phyloP scores from a whole-genome alignment of 192 early-diverging fungal species.

The Spizellomyces punctatus region DNA sequence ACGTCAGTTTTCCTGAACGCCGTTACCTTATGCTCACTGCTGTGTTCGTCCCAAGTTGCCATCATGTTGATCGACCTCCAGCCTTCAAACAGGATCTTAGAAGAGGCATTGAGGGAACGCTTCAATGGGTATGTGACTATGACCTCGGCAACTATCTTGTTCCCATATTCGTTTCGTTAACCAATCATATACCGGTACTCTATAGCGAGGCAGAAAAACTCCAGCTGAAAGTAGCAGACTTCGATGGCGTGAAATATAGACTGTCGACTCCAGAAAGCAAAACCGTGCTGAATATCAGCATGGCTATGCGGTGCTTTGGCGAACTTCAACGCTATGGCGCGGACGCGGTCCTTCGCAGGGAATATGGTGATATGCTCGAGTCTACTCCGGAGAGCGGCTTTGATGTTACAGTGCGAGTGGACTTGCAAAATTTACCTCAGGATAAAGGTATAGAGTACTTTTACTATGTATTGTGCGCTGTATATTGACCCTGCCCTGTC shows the following conservation, averaged over 20 bases:
- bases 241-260: conserved; percentile 93
- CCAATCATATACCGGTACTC: background rate
- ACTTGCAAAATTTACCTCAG: conserved; percentile 73
- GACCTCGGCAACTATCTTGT: background rate
- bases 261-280: conserved; percentile 69
- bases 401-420: conserved; percentile 84
- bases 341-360: conserved; percentile 75
- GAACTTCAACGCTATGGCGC: conserved; percentile 85
- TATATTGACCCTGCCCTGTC: background rate
- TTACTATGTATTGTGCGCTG: too few relatives aligned
- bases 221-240: conserved; percentile 84
- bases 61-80: conserved; percentile 33
- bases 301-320: conserved; percentile 80
- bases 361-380: conserved; percentile 75
- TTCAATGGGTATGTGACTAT: conserved; percentile 47
- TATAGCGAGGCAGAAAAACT: conserved; percentile 41
- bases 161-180: background rate
- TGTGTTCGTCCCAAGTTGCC: background rate
- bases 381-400: conserved; percentile 50
- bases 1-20: too few relatives aligned
- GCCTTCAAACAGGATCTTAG: conserved; percentile 48
- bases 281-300: conserved; percentile 64
- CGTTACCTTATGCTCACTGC: too few relatives aligned
- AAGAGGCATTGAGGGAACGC: conserved; percentile 63
- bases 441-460: conserved; percentile 59